phyloP scores from a whole-genome alignment of 2,329 filamentous ascomycete species.

The Pseudophaeomoniella oleicola region DNA sequence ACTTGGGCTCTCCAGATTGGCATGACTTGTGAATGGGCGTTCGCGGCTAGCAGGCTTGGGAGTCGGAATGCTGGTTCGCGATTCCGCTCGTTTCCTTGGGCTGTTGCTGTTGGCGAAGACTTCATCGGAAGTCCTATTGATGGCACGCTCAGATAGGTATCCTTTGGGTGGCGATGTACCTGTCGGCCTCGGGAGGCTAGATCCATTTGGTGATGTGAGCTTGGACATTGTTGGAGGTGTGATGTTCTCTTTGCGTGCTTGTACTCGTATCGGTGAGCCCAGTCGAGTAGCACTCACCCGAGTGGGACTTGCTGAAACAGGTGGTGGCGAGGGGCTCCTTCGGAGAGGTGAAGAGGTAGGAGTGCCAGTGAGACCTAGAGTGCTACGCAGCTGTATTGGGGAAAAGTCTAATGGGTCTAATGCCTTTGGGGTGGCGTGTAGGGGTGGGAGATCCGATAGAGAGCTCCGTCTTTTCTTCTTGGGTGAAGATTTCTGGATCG shows the following conservation, averaged over 20 bases:
- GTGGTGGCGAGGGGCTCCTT: neutral
- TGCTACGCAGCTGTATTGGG: slow-evolving; percentile 20
- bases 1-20: slow-evolving; percentile 16
- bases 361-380: slow-evolving; percentile 17
- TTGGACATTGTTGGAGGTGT: slow-evolving; percentile 15
- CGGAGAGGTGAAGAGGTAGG: slow-evolving; percentile 12
- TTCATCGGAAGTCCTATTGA: slow-evolving; percentile 18
- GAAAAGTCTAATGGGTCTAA: slow-evolving; percentile 14
- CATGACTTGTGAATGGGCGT: slow-evolving; percentile 11
- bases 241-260: slow-evolving; percentile 25
- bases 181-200: slow-evolving; percentile 3
- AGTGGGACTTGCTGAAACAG: slow-evolving; percentile 14
- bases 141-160: slow-evolving; percentile 16
- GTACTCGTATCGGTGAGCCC: slow-evolving; percentile 17
- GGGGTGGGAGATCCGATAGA: slow-evolving; percentile 64
- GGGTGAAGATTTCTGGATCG: slow-evolving; percentile 28
- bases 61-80: slow-evolving; percentile 34
- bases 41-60: slow-evolving; percentile 21
- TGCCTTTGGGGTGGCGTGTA: slow-evolving; percentile 47
- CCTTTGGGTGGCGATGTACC: slow-evolving; percentile 2
- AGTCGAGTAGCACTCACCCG: slow-evolving; percentile 16
- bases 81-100: slow-evolving; percentile 28
- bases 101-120: slow-evolving; percentile 21
- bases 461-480: slow-evolving; percentile 83
- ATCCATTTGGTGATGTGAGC: slow-evolving; percentile 2